phyloP scores from a whole-genome alignment of 768 basidiomycete genomes.

The Mycena haematopus region DNA sequence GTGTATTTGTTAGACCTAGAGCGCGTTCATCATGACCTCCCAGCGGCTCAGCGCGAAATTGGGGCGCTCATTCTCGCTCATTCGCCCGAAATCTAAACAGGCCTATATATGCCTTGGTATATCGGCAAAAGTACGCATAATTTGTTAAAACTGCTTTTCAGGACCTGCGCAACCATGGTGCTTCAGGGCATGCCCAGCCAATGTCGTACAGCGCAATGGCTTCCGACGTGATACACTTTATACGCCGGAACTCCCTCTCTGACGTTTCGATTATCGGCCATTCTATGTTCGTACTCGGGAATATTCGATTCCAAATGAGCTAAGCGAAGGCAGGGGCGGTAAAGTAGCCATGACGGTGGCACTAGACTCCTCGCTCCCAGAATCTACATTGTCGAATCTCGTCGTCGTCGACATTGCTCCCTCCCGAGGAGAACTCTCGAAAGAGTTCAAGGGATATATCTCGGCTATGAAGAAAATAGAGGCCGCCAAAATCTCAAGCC shows the following conservation, averaged over 20 bases:
- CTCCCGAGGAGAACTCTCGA: constrained; percentile 57
- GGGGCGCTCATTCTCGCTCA: constrained; percentile 80
- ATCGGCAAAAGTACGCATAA: background rate
- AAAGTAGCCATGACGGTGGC: constrained; percentile 82
- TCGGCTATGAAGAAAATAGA: constrained; percentile 80
- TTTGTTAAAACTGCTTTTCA: constrained; percentile 33
- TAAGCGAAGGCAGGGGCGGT: constrained; percentile 68
- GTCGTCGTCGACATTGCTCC: constrained; percentile 88
- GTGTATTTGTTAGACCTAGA: background rate
- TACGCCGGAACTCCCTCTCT: constrained; percentile 55
- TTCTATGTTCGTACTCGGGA: constrained; percentile 71
- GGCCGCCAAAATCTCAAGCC: constrained; percentile 56
- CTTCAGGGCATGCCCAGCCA: constrained; percentile 74
- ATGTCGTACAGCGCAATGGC: constrained; percentile 86
- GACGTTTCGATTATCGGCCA: constrained; percentile 84
- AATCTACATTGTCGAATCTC: constrained; percentile 55
- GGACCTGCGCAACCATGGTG: constrained; percentile 92
- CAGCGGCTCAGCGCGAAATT: constrained; percentile 91
- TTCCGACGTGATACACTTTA: constrained; percentile 74
- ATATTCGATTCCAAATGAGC: background rate
- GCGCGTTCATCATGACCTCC: constrained; percentile 1
- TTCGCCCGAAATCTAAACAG: constrained; percentile 68
- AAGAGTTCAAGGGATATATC: constrained; percentile 72
- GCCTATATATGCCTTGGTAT: constrained; percentile 77
- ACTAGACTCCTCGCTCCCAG: constrained; percentile 49